Base-by-base conservation (phyloP, 345 rosid genomes). In the Nephelium lappaceum region DNA sequence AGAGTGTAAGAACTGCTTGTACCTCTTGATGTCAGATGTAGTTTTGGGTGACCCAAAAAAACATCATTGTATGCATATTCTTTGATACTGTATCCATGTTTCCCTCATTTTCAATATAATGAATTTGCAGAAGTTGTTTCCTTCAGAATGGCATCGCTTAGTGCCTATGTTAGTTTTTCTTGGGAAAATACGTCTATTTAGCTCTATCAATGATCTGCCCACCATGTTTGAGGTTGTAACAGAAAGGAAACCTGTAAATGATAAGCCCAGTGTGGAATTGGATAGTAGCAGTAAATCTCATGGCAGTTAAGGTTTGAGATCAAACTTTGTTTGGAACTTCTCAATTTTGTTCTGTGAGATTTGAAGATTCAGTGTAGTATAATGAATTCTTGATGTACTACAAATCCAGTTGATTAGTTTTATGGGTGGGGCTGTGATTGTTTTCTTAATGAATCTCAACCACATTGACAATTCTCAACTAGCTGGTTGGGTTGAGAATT, bases 191-290 rank as follows among this genome's bases (percentile, higher is more conserved):
- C 92, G 92, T 67, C 87, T 97, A 42, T 97, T 91, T 87, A 91
- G 93, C 88, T 72, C 93, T 83, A 93, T 94, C 77, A 97, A 94
- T 77, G 99, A 97, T 78, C 87, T 94, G 69, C 97, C 99, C 38
- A 93, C 95, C 41, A 91, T 97, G 74, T 94, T 92, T 79, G 99
- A 97, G 84, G 94, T 94, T 82, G 98, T 94, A 41, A 92, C 98
- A 15, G 98, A 92, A 72, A 90, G 93, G 88, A 93, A 97, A 86
- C 92, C 90, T 19, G 74, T 83, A 74, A 90, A 89, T 88, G 99
- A 94, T 84, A 94, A 93, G 84, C 95, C 97, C 73, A 92, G 88
- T 79, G 83, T 89, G 9, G n/a, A n/a, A n/a, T n/a, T n/a, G n/a
- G 99, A 96, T 77, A 89, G 97, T 41, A 92, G 93, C 79, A 94